Conservation (phyloP, 805 yeast species). For the Saccharomycopsis sp. region DNA sequence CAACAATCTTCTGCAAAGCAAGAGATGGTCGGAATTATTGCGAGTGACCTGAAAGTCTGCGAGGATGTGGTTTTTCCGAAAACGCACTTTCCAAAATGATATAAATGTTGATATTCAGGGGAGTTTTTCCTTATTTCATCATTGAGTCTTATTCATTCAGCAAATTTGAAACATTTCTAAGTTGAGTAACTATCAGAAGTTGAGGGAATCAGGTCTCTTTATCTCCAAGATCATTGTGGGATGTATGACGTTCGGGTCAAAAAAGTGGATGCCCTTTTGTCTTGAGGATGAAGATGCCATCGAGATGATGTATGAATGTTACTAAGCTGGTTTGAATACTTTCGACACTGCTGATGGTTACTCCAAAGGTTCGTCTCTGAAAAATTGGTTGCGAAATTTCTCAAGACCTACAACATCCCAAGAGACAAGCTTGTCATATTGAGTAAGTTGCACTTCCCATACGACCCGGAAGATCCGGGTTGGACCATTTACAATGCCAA, state of each 20-base stretch:
- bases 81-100: too few relatives aligned
- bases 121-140: too few relatives aligned
- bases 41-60: too few relatives aligned
- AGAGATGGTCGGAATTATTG: too few relatives aligned
- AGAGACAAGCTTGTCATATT: constrained; percentile 34
- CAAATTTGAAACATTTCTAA: too few relatives aligned
- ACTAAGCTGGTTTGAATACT: constrained; percentile 38
- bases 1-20: too few relatives aligned
- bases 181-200: too few relatives aligned
- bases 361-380: constrained; percentile 42
- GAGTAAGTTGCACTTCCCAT: constrained; percentile 29
- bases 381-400: constrained; percentile 41
- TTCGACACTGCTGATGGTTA: constrained; percentile 45
- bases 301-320: constrained; percentile 35
- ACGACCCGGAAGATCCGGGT: background rate
- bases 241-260: constrained; percentile 39
- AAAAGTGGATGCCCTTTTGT: too few relatives aligned
- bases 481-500: background rate
- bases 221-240: constrained; percentile 44
- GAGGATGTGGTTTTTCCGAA: too few relatives aligned
- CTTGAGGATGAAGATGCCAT: constrained; percentile 35
- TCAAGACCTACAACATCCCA: constrained; percentile 38
- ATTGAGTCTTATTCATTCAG: too few relatives aligned
- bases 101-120: too few relatives aligned
- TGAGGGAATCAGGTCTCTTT: constrained; percentile 40